phyloP scores from a whole-genome alignment of 2,329 filamentous ascomycete genomes.

The Sphaceloma murrayae region DNA sequence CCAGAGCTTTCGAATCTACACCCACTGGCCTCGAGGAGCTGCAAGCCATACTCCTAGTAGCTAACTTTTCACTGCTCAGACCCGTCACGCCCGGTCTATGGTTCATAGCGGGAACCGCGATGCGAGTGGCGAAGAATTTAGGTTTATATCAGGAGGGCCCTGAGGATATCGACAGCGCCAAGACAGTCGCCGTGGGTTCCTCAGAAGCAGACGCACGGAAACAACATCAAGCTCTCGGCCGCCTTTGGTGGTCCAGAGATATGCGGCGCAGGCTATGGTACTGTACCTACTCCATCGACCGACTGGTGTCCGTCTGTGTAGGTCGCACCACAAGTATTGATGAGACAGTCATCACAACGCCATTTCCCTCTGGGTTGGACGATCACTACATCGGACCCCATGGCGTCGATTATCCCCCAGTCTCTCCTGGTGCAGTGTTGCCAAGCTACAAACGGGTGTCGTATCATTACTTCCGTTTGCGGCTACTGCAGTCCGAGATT shows the following conservation, averaged over 20 bases:
- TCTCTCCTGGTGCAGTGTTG: conserved; percentile 31
- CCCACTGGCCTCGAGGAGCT: conserved; percentile 87
- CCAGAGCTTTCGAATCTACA: conserved; percentile 53
- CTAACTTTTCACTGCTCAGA: conserved; percentile 80
- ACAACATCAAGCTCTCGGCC: conserved; percentile 46
- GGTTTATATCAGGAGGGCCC: conserved; percentile 82
- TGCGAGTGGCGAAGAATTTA: conserved; percentile 80
- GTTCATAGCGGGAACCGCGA: conserved; percentile 94
- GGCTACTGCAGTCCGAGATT: conserved; percentile 87
- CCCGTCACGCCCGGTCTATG: conserved; percentile 89
- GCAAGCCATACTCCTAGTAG: conserved; percentile 82
- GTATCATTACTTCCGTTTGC: conserved; percentile 83
- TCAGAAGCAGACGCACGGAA: conserved; percentile 29
- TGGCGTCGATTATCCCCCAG: conserved; percentile 57
- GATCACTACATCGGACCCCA: conserved; percentile 76
- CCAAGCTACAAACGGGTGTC: conserved; percentile 86
- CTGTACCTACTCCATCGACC: conserved; percentile 91
- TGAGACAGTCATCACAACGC: conserved; percentile 93
- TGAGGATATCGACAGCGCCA: conserved; percentile 48
- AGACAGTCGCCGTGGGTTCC: conserved; percentile 30
- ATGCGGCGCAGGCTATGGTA: conserved; percentile 84
- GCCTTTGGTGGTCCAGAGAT: conserved; percentile 76
- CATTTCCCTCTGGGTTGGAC: conserved; percentile 81
- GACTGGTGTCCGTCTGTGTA: conserved; percentile 90
- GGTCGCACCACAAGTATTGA: conserved; percentile 87